Evolutionary conservation across 805 yeast species (phyloP), one percentile per base, ranked within the genome.

Genomic region (Dipodascus albidus): DNA sequence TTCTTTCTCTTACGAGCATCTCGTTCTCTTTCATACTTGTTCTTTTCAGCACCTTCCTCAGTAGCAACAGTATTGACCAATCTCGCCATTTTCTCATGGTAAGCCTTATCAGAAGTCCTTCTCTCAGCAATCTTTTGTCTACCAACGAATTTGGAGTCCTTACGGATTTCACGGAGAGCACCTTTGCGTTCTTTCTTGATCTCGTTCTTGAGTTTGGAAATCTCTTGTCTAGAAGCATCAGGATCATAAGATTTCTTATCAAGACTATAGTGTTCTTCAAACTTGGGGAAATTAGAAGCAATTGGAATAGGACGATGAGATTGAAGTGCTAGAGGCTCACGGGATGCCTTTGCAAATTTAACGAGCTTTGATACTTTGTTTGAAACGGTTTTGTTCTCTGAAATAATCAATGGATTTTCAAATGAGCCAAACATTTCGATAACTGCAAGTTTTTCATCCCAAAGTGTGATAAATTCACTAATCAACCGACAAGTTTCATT

Each of bases 251-350:
- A 86, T 72, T 87, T 90, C 79, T 82, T 87, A 65, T 88, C 96
- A 54, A 96, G 96, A 71, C 90, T 91, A 79, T 83, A 93, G 74
- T 89, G 88, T 64, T 88, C 98, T 70, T 91, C 97, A 67, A 85
- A 93, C 70, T 86, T 83, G 59, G 99, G 99, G 38, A 89, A 85
- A 62, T 78, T 78, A 1, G 96, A 78, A 44, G 89, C 83, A 63
- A 93, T 85, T 2, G 96, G 85, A 53, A 93, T 65, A 22, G 95
- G 88, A 63, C 79, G 80, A 72, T 90, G 97, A 4, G 79, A 71
- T 70, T 93, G 99, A 57, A 93, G 75, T 15, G 80, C 73, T 61
- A 93, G 76, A 54, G 97, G 96, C 54, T 66, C 71, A 56, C 86
- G 79, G 51, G 75, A 80, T 41, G 74, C 71, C 19, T 52, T 54